Percentiles rank a stretch among this genome's conserved stretches.
Evolutionary conservation across 2,329 filamentous ascomycete species (phyloP).

Genomic region (Didymella exigua): DNA sequence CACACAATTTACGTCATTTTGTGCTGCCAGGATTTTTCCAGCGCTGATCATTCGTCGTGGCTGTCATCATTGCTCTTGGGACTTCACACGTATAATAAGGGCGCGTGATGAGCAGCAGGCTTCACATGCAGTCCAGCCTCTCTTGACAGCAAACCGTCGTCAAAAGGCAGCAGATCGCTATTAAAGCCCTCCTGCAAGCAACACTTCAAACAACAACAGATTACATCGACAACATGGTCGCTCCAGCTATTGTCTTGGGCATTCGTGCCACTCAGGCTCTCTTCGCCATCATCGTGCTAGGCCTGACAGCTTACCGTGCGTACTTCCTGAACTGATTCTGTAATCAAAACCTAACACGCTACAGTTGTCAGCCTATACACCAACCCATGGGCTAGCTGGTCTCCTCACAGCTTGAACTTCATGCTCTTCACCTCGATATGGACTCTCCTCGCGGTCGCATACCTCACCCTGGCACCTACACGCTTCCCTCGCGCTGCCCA

Average conservation of each 20-base stretch:
- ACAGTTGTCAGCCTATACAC: slow-evolving; percentile 57
- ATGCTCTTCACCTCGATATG: slow-evolving; percentile 80
- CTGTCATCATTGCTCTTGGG: slow-evolving; percentile 27
- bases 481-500: slow-evolving; percentile 67
- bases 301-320: slow-evolving; percentile 75
- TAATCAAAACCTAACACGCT: background rate
- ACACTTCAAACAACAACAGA: background rate
- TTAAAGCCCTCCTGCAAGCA: background rate
- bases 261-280: slow-evolving; percentile 71
- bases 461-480: slow-evolving; percentile 71
- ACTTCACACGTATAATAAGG: slow-evolving; percentile 26
- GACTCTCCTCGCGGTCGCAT: slow-evolving; percentile 71
- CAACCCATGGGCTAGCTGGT: slow-evolving; percentile 54
- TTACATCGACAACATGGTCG: slow-evolving; percentile 25
- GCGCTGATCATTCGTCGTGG: slow-evolving; percentile 18
- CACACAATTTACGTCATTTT: slow-evolving; percentile 9
- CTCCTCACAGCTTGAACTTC: slow-evolving; percentile 70
- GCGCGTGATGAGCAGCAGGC: slow-evolving; percentile 4
- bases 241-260: slow-evolving; percentile 58
- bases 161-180: slow-evolving; percentile 4
- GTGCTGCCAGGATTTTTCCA: slow-evolving; percentile 1
- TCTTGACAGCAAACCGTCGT: slow-evolving; percentile 1
- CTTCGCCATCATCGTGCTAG: slow-evolving; percentile 77
- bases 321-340: background rate
- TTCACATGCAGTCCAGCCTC: slow-evolving; percentile 5